Evolutionary conservation across 2,329 filamentous ascomycete species (phyloP).

Genomic region (Metarhizium album): DNA sequence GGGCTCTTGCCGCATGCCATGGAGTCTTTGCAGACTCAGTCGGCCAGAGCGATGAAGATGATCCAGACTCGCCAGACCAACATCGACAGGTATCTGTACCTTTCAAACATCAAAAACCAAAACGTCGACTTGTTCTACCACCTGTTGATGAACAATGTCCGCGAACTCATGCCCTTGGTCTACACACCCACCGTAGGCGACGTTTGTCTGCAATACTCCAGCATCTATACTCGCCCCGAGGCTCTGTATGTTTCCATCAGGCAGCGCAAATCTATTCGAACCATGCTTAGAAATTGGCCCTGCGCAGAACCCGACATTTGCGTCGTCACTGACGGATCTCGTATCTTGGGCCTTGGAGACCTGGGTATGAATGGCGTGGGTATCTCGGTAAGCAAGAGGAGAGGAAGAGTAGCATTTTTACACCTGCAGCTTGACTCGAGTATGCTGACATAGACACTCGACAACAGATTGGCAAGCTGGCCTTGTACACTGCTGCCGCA

Average conservation of each 20-base stretch:
- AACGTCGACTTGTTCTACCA: slow-evolving; percentile 79
- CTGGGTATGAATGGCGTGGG: slow-evolving; percentile 95
- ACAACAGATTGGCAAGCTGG: slow-evolving; percentile 75
- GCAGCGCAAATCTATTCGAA: slow-evolving; percentile 80
- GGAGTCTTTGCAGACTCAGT: slow-evolving; percentile 49
- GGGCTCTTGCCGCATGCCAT: slow-evolving; percentile 55
- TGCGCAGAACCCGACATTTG: slow-evolving; percentile 85
- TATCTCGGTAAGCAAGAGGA: slow-evolving; percentile 59
- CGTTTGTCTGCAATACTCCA: slow-evolving; percentile 92
- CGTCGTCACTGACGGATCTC: slow-evolving; percentile 90
- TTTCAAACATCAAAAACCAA: slow-evolving; percentile 62
- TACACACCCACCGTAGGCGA: slow-evolving; percentile 91
- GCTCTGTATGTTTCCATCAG: slow-evolving; percentile 93
- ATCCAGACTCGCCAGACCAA: slow-evolving; percentile 57
- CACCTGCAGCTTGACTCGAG: neutral
- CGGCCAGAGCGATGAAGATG: slow-evolving; percentile 60
- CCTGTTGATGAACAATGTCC: slow-evolving; percentile 63
- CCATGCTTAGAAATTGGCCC: slow-evolving; percentile 89
- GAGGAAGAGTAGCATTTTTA: neutral
- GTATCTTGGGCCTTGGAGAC: slow-evolving; percentile 86
- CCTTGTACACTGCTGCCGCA: slow-evolving; percentile 89
- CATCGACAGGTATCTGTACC: slow-evolving; percentile 77
- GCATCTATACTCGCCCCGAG: slow-evolving; percentile 90
- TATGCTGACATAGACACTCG: neutral
- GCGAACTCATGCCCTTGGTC: slow-evolving; percentile 72